Conservation (phyloP, 2,329 filamentous ascomycete genomes). For the Pseudogymnoascus sp. region DNA sequence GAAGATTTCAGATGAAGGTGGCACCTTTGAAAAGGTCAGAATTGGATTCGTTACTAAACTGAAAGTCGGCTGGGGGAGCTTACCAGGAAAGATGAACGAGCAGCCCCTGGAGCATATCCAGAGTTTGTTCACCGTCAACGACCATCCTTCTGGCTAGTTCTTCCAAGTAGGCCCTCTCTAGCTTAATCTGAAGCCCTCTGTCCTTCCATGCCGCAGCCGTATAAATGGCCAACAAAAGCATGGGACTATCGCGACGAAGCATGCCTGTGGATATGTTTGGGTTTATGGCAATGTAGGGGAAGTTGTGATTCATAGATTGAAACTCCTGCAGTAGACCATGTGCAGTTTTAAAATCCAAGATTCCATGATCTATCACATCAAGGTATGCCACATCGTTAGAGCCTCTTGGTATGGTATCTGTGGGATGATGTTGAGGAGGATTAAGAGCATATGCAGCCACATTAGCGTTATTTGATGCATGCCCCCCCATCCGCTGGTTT, state of each 20-base stretch:
- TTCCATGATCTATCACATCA: conserved; percentile 8
- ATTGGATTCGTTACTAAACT: background rate
- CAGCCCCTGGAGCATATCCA: conserved; percentile 12
- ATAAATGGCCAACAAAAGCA: conserved; percentile 7
- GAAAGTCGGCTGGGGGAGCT: background rate
- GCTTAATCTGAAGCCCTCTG: conserved; percentile 1
- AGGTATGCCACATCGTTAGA: background rate
- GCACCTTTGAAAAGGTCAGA: conserved; percentile 9
- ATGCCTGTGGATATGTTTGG: background rate
- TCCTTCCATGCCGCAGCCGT: conserved; percentile 5
- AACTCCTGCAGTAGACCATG: conserved; percentile 8
- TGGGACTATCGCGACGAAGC: conserved; percentile 2
- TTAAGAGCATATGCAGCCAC: background rate
- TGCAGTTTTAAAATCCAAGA: conserved; percentile 4
- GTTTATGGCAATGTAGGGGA: conserved; percentile 6
- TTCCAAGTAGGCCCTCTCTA: conserved; percentile 9
- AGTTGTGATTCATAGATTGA: conserved; percentile 7
- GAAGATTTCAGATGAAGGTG: conserved; percentile 12
- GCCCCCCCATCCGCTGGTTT: background rate
- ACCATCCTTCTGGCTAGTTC: conserved; percentile 4
- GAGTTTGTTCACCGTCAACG: conserved; percentile 10
- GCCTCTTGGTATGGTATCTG: background rate
- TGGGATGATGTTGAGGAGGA: conserved; percentile 23
- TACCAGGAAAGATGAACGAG: conserved; percentile 11
- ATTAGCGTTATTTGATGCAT: background rate